phyloP scores from a whole-genome alignment of 306 rosid genomes.

The Mucuna pruriens region DNA sequence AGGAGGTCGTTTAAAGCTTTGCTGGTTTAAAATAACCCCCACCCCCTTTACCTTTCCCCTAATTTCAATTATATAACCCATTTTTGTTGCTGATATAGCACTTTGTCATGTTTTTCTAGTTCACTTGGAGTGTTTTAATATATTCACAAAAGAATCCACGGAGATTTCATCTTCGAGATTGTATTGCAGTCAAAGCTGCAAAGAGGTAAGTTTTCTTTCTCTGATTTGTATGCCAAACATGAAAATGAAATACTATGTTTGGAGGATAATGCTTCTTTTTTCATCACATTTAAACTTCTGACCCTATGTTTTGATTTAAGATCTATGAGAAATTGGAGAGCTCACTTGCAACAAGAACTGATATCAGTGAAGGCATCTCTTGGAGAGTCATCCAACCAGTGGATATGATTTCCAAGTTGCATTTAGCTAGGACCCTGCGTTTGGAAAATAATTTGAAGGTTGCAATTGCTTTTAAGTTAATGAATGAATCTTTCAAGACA shows the following conservation, averaged over 20 bases:
- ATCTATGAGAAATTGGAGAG: slow-evolving; percentile 34
- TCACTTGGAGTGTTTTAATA: slow-evolving; percentile 43
- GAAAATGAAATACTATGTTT: neutral
- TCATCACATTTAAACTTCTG: neutral
- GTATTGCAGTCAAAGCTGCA: slow-evolving; percentile 38
- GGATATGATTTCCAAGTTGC: neutral
- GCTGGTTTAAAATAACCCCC: neutral
- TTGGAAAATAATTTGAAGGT: slow-evolving; percentile 46
- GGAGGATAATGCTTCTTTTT: neutral
- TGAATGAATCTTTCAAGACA: slow-evolving; percentile 38
- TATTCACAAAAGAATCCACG: neutral
- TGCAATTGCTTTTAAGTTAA: slow-evolving; percentile 33
- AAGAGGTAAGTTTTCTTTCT: slow-evolving; percentile 36
- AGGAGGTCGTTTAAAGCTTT: neutral
- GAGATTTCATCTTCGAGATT: neutral
- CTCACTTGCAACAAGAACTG: slow-evolving; percentile 10
- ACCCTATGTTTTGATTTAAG: neutral
- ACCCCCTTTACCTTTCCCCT: neutral
- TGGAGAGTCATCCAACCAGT: slow-evolving; percentile 40
- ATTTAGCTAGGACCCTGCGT: neutral
- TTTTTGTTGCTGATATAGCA: neutral
- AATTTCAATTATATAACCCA: neutral
- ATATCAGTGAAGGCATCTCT: neutral
- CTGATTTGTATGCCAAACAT: neutral
- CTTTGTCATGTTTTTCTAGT: slow-evolving; percentile 18